A percentile compares a stretch with the other conserved stretches of the same genome.
phyloP scores from a whole-genome alignment of 2,329 filamentous ascomycete species.

The Penicillium janthinellum region DNA sequence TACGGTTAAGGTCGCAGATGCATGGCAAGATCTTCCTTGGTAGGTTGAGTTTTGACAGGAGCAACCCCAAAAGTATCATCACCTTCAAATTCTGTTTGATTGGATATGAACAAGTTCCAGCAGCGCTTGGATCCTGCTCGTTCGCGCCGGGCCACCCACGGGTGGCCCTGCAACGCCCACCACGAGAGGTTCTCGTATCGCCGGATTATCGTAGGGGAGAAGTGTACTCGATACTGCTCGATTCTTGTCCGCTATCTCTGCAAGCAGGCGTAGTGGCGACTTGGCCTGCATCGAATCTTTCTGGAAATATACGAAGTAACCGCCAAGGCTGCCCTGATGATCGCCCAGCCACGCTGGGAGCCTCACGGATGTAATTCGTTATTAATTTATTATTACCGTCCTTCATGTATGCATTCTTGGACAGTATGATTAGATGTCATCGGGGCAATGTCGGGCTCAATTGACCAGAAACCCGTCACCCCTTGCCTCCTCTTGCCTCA shows the following conservation, averaged over 20 bases:
- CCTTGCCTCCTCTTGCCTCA: neutral
- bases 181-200: neutral
- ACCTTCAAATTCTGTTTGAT: neutral
- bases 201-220: neutral
- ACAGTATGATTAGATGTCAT: neutral
- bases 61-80: too few relatives aligned
- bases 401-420: neutral
- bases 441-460: neutral
- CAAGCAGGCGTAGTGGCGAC: neutral
- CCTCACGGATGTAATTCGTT: constrained; percentile 7
- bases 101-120: neutral
- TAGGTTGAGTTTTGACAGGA: too few relatives aligned
- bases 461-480: neutral
- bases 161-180: neutral
- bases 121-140: neutral
- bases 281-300: constrained; percentile 37
- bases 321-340: neutral
- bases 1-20: neutral
- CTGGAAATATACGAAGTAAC: constrained; percentile 30
- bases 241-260: neutral
- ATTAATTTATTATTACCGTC: too few relatives aligned
- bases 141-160: neutral
- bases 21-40: neutral
- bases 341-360: constrained; percentile 19
- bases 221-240: neutral